phyloP scores from a whole-genome alignment of 257 asterid genomes.

The Oldenlandia corymbosa region DNA sequence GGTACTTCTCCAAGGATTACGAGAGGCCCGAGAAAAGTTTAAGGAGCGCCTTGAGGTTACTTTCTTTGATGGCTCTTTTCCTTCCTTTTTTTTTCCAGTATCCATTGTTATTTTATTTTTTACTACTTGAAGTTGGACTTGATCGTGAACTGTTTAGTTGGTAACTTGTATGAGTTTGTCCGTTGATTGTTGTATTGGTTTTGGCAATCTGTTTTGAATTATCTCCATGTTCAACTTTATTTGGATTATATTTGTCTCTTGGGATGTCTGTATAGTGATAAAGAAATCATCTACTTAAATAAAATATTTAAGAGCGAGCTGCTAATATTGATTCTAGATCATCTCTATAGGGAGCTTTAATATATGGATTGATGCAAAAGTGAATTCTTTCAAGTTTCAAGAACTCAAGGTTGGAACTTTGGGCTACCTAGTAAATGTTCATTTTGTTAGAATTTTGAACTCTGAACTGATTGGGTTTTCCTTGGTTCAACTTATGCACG shows the following conservation, averaged over 20 bases:
- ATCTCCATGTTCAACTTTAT: background rate
- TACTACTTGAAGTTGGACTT: background rate
- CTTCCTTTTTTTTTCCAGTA: too few relatives aligned
- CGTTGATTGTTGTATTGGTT: background rate
- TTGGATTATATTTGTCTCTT: too few relatives aligned
- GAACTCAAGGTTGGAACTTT: background rate
- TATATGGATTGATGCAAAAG: background rate
- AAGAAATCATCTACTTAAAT: background rate
- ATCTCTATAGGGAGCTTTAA: background rate
- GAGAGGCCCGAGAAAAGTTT: conserved; percentile 65
- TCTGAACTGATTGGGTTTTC: background rate
- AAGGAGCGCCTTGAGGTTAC: conserved; percentile 74
- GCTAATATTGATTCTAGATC: too few relatives aligned
- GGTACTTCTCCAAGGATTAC: conserved; percentile 86
- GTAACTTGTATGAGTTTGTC: background rate
- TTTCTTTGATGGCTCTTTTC: conserved; percentile 10
- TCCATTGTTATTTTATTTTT: too few relatives aligned
- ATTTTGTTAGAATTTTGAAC: background rate
- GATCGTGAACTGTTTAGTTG: background rate
- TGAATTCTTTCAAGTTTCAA: background rate
- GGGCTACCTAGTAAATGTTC: background rate
- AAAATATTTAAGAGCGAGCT: too few relatives aligned
- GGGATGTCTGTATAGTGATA: too few relatives aligned
- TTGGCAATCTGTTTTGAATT: background rate
- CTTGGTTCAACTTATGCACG: background rate